Percentiles rank a stretch among this genome's conserved stretches.
Conservation (phyloP, 1,284 basidiomycete genomes). For the Irpex sp. region DNA sequence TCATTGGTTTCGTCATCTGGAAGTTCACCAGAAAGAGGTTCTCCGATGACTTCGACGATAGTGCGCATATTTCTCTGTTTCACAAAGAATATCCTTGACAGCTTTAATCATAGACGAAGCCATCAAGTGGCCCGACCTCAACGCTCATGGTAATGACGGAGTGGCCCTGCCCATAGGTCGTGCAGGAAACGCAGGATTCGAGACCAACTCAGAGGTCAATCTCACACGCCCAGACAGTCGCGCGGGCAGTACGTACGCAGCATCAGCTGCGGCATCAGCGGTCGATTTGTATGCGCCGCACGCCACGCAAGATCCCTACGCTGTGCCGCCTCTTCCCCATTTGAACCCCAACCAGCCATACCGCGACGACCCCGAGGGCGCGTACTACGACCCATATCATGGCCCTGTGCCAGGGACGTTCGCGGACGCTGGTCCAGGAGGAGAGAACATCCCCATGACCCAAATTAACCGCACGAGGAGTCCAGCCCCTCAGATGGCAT, state of each 20-base stretch:
- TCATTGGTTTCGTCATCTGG: conserved; percentile 75
- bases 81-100: conserved; percentile 3
- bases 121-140: conserved; percentile 85
- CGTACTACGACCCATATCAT: conserved; percentile 71
- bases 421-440: conserved; percentile 35
- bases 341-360: conserved; percentile 69
- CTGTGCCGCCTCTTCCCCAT: conserved; percentile 80
- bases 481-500: conserved; percentile 35
- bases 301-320: conserved; percentile 61
- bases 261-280: conserved; percentile 46
- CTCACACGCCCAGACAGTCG: conserved; percentile 45
- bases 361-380: conserved; percentile 59
- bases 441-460: conserved; percentile 73
- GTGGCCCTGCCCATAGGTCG: conserved; percentile 57
- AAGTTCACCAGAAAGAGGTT: conserved; percentile 78
- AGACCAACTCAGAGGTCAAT: conserved; percentile 55
- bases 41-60: conserved; percentile 66
- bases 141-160: conserved; percentile 49
- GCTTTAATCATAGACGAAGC: conserved; percentile 47
- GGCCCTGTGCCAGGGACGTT: conserved; percentile 68
- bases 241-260: conserved; percentile 32
- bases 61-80: conserved; percentile 39
- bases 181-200: conserved; percentile 62
- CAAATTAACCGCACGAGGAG: conserved; percentile 53
- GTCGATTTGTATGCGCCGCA: conserved; percentile 32